These are phyloP conservation scores for Arthrobotrys conoides DNA, from an alignment of 2,329 filamentous ascomycete species.

Conservation along the genomic window DNA sequence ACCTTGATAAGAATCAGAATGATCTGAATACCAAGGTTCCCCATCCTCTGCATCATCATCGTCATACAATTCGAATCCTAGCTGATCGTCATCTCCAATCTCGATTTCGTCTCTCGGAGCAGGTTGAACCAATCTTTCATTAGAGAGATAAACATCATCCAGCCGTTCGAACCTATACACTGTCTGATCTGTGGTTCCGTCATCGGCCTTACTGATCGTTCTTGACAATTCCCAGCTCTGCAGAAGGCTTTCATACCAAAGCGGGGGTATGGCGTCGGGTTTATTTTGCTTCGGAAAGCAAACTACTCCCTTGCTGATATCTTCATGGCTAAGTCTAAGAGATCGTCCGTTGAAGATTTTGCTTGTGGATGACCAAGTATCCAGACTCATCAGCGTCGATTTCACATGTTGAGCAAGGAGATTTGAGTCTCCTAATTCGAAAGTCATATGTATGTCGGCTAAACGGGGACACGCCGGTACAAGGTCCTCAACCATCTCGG, in stretches of 20 bases:
- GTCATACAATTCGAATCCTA: neutral
- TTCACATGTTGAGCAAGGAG: neutral
- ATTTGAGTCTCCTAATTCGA: conserved; percentile 25
- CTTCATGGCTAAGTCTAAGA: conserved; percentile 31
- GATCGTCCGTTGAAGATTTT: conserved; percentile 37
- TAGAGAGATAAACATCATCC: conserved; percentile 42
- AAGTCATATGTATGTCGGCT: conserved; percentile 31
- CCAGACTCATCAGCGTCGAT: conserved; percentile 1
- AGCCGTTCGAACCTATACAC: conserved; percentile 34
- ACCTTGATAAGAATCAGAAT: neutral
- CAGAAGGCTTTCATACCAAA: conserved; percentile 47
- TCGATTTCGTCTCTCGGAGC: neutral
- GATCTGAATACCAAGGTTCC: neutral
- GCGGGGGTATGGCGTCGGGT: conserved; percentile 26
- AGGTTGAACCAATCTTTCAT: conserved; percentile 14
- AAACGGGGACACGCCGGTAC: conserved; percentile 23
- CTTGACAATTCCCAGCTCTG: conserved; percentile 44
- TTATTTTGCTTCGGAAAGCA: conserved; percentile 32
- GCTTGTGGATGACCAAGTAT: conserved; percentile 20
- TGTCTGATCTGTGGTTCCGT: neutral
- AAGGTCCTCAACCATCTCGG: conserved; percentile 38
- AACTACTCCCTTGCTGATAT: conserved; percentile 29
- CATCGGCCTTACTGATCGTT: neutral
- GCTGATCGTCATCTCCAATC: neutral
- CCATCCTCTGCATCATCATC: neutral